Base-by-base conservation (phyloP, 495 filamentous ascomycete species). In the Penicillium alfredii region DNA sequence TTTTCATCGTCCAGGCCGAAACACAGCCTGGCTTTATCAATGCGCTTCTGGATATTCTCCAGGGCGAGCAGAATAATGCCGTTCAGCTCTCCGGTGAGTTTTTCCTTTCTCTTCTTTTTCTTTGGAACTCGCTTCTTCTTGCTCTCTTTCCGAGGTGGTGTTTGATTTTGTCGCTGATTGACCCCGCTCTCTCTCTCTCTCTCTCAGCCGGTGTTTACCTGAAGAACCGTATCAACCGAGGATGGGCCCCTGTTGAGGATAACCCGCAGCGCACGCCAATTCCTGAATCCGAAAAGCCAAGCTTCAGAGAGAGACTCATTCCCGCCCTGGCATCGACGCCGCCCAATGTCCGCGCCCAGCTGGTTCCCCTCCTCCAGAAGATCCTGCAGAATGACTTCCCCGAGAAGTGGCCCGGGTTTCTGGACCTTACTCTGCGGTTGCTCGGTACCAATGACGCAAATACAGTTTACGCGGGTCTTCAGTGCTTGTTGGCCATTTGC, bases 381-480 rank as follows among this genome's bases (percentile, higher is more conserved):
- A 87, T 98, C 44, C 78, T 98, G 33, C 85, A 93, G 55, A 82
- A 82, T 61, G 92, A 98, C 61, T 97, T 96, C 63, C 92, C 92
- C 36, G 78, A 87, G 36, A 73, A 81, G 68, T 98, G 92, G 92
- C 92, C 93, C 3, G 74, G 74, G 13, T 97, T 96, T 55, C 74
- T 96, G 65, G 84, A 92, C 47, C 85, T 89, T 46, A 95, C 90
- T 12, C 60, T 93, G 39, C 85, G 87, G 56, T 73, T 98, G 9
- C 74, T 98, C 27, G 80, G 82, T 52, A 80, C 84, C 19, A 82
- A 85, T 50, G 86, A 94, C 49, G 78, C 86, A 8, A 72, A 73
- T 30, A 90, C 88, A 0, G 86, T 96, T 26, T 88, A 88, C 53
- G 88, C 92, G 6, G 92, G 93, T 35, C 65, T 97, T 40, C 89